These are phyloP conservation scores for Arctium minus DNA, from an alignment of 129 eudicot genomes.

Conservation along the genomic window DNA sequence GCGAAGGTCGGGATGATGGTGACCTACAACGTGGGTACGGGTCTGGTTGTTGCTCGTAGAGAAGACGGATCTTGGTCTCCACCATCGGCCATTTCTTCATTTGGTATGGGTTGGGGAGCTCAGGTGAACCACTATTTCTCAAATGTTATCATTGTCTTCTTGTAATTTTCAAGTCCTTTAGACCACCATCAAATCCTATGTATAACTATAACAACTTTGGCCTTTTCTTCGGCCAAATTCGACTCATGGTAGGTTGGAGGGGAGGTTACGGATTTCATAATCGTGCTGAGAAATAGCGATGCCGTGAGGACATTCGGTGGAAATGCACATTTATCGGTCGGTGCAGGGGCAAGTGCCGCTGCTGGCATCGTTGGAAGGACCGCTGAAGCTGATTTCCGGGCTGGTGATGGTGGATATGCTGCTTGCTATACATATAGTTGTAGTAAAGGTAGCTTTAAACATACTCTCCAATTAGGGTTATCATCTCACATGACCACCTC, in stretches of 20 bases:
- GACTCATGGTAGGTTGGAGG: constrained; percentile 47
- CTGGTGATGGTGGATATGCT: constrained; percentile 72
- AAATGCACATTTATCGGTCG: constrained; percentile 54
- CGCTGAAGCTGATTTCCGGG: constrained; percentile 68
- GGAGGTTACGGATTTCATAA: constrained; percentile 62
- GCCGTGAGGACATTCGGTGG: constrained; percentile 60
- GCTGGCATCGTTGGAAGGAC: constrained; percentile 62
- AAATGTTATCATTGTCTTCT: background rate
- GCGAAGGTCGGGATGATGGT: constrained; percentile 53
- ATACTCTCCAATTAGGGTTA: background rate
- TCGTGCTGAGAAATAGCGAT: constrained; percentile 57
- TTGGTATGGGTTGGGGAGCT: constrained; percentile 77
- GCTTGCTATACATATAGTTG: constrained; percentile 78
- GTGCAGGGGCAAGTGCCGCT: constrained; percentile 70
- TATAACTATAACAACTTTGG: background rate
- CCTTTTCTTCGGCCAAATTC: no score
- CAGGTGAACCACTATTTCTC: constrained; percentile 40
- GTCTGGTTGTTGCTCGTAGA: constrained; percentile 59
- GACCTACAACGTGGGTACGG: constrained; percentile 58
- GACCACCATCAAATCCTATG: background rate
- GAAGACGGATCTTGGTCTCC: constrained; percentile 63
- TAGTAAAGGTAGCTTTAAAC: constrained; percentile 52
- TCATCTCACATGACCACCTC: background rate
- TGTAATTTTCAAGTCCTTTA: no score
- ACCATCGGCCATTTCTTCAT: constrained; percentile 64